phyloP scores from a whole-genome alignment of 257 asterid species.

The Ophiorrhiza pumila region DNA sequence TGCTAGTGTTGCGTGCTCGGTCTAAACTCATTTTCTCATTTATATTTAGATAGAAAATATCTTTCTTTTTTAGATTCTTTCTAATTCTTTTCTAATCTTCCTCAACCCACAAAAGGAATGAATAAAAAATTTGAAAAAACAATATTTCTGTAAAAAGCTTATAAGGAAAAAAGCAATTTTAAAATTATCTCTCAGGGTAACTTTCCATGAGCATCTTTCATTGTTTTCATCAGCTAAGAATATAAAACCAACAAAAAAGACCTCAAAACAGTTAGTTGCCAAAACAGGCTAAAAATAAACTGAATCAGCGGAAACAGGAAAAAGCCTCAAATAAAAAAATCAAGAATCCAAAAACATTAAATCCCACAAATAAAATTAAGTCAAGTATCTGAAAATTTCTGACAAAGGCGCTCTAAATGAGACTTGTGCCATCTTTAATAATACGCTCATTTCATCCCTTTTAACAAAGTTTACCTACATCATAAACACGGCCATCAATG shows the following conservation, averaged over 20 bases:
- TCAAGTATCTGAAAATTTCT: too few relatives aligned
- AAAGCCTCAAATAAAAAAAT: background rate
- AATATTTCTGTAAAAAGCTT: background rate
- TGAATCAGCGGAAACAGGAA: background rate
- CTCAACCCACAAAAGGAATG: background rate
- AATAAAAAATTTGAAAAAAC: background rate
- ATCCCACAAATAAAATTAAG: background rate
- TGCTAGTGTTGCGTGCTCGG: too few relatives aligned
- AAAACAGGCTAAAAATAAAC: background rate
- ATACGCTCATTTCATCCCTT: too few relatives aligned
- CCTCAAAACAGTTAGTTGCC: background rate
- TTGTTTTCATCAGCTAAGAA: background rate
- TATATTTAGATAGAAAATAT: background rate
- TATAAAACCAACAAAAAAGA: background rate
- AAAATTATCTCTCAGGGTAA: background rate
- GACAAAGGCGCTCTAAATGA: too few relatives aligned
- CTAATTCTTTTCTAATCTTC: too few relatives aligned
- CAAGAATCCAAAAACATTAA: background rate
- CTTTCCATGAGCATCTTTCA: background rate
- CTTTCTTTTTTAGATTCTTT: background rate
- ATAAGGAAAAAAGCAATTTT: background rate
- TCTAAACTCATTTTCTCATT: too few relatives aligned
- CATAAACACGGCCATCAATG: too few relatives aligned
- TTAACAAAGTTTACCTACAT: too few relatives aligned
- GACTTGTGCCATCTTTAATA: too few relatives aligned